phyloP scores from a whole-genome alignment of 2,329 filamentous ascomycete genomes.

The Pezizomycotina sp. region DNA sequence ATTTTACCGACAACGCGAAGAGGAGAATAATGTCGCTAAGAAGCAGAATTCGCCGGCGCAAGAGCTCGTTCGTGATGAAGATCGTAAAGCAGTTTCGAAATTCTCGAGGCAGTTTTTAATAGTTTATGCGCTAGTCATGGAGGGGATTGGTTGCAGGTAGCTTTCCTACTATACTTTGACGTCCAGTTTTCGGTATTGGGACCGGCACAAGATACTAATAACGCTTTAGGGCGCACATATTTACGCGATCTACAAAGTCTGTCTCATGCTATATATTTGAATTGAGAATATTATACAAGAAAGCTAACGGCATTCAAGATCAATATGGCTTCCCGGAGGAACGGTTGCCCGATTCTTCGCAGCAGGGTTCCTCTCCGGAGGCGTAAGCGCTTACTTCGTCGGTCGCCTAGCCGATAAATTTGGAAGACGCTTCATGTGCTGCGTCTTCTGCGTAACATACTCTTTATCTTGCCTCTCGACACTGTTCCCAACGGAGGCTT shows the following conservation, averaged over 20 bases:
- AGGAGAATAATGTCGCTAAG: neutral
- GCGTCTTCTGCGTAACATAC: slow-evolving; percentile 40
- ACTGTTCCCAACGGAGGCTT: slow-evolving; percentile 30
- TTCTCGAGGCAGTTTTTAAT: slow-evolving; percentile 6
- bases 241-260: slow-evolving; percentile 27
- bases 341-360: slow-evolving; percentile 32
- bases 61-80: neutral
- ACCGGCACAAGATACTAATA: no score
- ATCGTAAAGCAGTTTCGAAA: slow-evolving; percentile 5
- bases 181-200: slow-evolving; percentile 1
- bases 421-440: slow-evolving; percentile 38
- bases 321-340: slow-evolving; percentile 26
- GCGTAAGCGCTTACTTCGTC: slow-evolving; percentile 33
- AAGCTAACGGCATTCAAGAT: no score
- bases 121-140: slow-evolving; percentile 38
- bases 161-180: slow-evolving; percentile 6
- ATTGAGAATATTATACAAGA: no score
- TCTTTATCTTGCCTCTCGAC: slow-evolving; percentile 39
- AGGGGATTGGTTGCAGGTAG: slow-evolving; percentile 38
- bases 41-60: neutral
- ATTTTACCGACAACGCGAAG: slow-evolving; percentile 6
- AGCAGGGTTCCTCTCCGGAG: slow-evolving; percentile 33
- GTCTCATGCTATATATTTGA: no score
- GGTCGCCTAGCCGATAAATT: slow-evolving; percentile 36
- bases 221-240: slow-evolving; percentile 23